A percentile compares a stretch with the other conserved stretches of the same genome.
phyloP scores from a whole-genome alignment of 768 basidiomycete genomes.

The Podaxis pistillaris region DNA sequence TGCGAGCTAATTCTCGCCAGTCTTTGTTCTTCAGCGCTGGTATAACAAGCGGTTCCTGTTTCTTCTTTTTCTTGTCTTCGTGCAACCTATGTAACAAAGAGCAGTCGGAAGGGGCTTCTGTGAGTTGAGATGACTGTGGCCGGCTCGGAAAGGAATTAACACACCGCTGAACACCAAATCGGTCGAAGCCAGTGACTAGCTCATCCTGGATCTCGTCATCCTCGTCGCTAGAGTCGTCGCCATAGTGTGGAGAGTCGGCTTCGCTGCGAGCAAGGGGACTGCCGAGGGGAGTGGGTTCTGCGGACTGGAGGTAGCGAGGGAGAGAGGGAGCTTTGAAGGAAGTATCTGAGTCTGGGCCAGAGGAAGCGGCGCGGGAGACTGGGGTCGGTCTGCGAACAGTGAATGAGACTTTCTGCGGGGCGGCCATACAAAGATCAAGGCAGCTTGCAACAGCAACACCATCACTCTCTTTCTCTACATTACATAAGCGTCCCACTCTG shows the following conservation, averaged over 20 bases:
- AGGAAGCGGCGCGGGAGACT: conserved; percentile 57
- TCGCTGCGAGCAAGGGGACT: conserved; percentile 56
- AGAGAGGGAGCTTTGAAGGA: conserved; percentile 58
- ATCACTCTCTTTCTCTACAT: not conserved
- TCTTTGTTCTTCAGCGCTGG: conserved; percentile 85
- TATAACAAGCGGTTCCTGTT: conserved; percentile 75
- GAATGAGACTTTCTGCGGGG: conserved; percentile 64
- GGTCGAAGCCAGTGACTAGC: conserved; percentile 70
- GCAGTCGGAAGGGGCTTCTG: conserved; percentile 42
- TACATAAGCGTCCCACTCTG: not conserved
- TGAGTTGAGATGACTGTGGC: conserved; percentile 69
- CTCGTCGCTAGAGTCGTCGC: conserved; percentile 56
- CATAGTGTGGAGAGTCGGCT: conserved; percentile 17
- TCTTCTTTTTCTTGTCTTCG: conserved; percentile 41
- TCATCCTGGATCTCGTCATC: conserved; percentile 59
- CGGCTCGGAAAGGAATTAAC: conserved; percentile 35
- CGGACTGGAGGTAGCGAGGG: conserved; percentile 51
- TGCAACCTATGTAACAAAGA: conserved; percentile 35
- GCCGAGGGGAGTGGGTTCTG: conserved; percentile 40
- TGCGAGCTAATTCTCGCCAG: conserved; percentile 81
- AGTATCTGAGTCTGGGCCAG: conserved; percentile 61
- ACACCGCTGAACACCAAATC: conserved; percentile 83
- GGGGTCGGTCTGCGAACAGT: conserved; percentile 81
- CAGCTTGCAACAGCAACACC: not conserved
- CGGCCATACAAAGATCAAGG: conserved; percentile 11